A percentile compares a stretch with the other conserved stretches of the same genome.
These are phyloP conservation scores for Ramalina peruviana DNA, from an alignment of 495 filamentous ascomycete species.

Conservation along the genomic window DNA sequence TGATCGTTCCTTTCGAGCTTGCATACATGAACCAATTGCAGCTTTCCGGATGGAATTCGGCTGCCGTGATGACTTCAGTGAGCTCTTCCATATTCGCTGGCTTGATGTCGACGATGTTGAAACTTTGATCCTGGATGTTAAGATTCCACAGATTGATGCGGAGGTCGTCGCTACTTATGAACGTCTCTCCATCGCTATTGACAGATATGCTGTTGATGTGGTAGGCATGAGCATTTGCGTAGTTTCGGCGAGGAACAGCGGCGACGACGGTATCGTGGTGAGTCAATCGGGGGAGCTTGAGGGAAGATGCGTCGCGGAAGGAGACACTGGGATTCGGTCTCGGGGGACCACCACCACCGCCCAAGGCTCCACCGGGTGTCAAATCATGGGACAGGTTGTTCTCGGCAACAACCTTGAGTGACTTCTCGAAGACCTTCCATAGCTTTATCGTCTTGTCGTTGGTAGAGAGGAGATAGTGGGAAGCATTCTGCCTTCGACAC, in stretches of 20 bases:
- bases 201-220: conserved; percentile 99
- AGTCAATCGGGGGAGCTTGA: conserved; percentile 89
- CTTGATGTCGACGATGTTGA: conserved; percentile 99
- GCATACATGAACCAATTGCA: conserved; percentile 99
- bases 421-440: conserved; percentile 99
- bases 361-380: conserved; percentile 59
- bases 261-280: conserved; percentile 98
- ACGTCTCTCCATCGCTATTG: conserved; percentile 97
- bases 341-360: conserved; percentile 59
- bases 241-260: conserved; percentile 86
- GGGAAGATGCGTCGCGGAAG: conserved; percentile 65
- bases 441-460: conserved; percentile 99
- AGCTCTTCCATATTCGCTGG: conserved; percentile 99
- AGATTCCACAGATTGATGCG: conserved; percentile 98
- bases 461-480: conserved; percentile 93
- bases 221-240: conserved; percentile 96
- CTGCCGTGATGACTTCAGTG: conserved; percentile 96
- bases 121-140: conserved; percentile 98
- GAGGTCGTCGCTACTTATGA: conserved; percentile 95
- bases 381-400: conserved; percentile 95
- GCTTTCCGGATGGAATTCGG: conserved; percentile 91
- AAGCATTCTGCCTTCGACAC: conserved; percentile 95
- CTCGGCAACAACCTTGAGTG: conserved; percentile 93
- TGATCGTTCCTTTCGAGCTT: conserved; percentile 97
- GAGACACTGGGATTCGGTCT: conserved; percentile 52